Conservation (phyloP, 2,329 filamentous ascomycete genomes). For the Teratosphaeria zuluensis region DNA sequence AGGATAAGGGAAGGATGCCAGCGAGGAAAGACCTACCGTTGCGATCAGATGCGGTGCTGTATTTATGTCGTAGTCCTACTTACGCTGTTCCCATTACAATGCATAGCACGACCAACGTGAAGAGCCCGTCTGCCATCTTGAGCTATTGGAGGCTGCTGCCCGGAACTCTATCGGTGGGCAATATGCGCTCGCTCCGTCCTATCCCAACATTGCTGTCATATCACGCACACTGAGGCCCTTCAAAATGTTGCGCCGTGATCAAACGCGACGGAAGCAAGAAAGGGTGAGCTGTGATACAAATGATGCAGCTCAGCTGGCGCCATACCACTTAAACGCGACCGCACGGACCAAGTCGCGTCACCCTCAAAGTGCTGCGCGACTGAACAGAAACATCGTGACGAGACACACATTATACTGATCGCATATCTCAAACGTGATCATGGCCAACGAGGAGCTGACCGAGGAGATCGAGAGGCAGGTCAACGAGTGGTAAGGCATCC, state of each 20-base stretch:
- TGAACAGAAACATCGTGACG: not conserved
- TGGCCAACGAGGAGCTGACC: conserved; percentile 16
- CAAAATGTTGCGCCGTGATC: too few species aligned
- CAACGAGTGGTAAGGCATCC: conserved; percentile 32
- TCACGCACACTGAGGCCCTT: too few species aligned
- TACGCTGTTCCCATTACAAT: conserved; percentile 56
- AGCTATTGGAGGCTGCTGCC: too few species aligned
- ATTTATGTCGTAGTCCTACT: conserved; percentile 19
- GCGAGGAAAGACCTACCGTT: conserved; percentile 80
- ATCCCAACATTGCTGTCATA: not conserved
- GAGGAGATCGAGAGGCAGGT: conserved; percentile 19
- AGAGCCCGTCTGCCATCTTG: conserved; percentile 51
- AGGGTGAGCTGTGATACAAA: too few species aligned
- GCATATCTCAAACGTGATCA: conserved; percentile 1
- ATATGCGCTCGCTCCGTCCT: not conserved
- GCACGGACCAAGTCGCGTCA: not conserved
- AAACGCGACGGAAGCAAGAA: too few species aligned
- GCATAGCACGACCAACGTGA: conserved; percentile 56
- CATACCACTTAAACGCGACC: not conserved
- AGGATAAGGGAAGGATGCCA: conserved; percentile 79
- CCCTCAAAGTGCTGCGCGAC: not conserved
- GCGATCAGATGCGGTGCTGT: not conserved
- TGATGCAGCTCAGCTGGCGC: too few species aligned
- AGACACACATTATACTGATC: not conserved
- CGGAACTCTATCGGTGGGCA: not conserved